Evolutionary conservation across 345 rosid species (phyloP).

Genomic region (Cardamine chenopodiifolia): DNA sequence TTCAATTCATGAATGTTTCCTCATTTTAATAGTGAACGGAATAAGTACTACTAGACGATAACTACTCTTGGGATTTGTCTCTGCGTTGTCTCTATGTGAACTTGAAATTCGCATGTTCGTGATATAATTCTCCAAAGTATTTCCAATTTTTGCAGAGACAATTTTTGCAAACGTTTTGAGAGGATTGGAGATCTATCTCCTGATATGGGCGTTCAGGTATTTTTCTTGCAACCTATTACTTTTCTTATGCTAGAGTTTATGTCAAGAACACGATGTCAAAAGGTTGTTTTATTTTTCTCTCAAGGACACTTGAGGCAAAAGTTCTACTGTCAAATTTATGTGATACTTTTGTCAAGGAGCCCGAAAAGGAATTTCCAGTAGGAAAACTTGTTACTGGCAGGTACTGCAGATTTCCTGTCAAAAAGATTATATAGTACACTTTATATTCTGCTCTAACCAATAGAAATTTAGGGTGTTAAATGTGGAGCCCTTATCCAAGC

Average conservation of each 20-base stretch:
- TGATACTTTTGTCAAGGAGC: slow-evolving; percentile 69
- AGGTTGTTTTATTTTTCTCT: slow-evolving; percentile 86
- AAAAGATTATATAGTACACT: background rate
- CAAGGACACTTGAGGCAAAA: slow-evolving; percentile 86
- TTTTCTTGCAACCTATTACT: background rate
- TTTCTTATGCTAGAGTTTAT: slow-evolving; percentile 32
- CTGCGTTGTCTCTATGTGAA: slow-evolving; percentile 12
- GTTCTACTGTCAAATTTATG: slow-evolving; percentile 76
- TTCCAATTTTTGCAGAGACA: slow-evolving; percentile 42
- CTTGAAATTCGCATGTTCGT: background rate
- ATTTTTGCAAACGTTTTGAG: slow-evolving; percentile 51
- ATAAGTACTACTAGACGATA: background rate
- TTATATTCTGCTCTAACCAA: slow-evolving; percentile 37
- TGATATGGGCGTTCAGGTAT: slow-evolving; percentile 71
- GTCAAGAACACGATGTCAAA: slow-evolving; percentile 78
- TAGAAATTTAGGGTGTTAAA: slow-evolving; percentile 65
- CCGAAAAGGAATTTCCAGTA: slow-evolving; percentile 77
- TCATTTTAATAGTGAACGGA: background rate
- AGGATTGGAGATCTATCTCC: slow-evolving; percentile 72
- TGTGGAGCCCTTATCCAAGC: slow-evolving; percentile 79
- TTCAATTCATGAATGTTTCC: slow-evolving; percentile 2
- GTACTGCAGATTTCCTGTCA: slow-evolving; percentile 45
- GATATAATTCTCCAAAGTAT: background rate
- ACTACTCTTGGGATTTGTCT: background rate
- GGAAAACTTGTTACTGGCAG: slow-evolving; percentile 89